These are phyloP conservation scores for Spathaspora arborariae DNA, from an alignment of 805 yeast species.

Conservation along the genomic window DNA sequence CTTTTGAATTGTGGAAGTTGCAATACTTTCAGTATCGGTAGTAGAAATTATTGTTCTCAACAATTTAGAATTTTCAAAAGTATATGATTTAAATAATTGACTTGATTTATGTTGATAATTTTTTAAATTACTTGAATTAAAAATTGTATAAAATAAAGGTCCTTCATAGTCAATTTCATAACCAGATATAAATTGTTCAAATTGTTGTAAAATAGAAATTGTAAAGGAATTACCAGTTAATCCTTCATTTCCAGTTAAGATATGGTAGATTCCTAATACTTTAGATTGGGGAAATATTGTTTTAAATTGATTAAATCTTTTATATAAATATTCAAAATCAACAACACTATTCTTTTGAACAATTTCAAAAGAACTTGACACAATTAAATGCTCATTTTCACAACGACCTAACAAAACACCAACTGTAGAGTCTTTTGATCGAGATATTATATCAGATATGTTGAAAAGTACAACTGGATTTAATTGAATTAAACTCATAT, in stretches of 20 bases:
- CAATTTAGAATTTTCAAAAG: conserved; percentile 1
- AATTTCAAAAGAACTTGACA: conserved; percentile 29
- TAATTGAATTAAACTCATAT: conserved; percentile 8
- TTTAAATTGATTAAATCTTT: conserved; percentile 23
- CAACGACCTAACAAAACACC: conserved; percentile 30
- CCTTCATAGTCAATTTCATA: background rate
- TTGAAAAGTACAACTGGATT: conserved; percentile 28
- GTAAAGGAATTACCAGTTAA: conserved; percentile 6
- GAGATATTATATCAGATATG: conserved; percentile 26
- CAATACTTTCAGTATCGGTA: conserved; percentile 29
- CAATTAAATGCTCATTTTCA: conserved; percentile 8
- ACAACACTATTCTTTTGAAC: conserved; percentile 11
- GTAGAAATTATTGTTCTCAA: conserved; percentile 17
- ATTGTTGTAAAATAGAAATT: conserved; percentile 8
- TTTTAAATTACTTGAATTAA: conserved; percentile 2
- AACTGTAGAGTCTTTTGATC: conserved; percentile 13
- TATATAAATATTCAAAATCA: conserved; percentile 22
- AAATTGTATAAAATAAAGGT: conserved; percentile 2
- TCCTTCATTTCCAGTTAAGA: conserved; percentile 3
- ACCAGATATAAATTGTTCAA: conserved; percentile 6
- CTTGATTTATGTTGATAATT: background rate
- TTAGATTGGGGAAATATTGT: conserved; percentile 24
- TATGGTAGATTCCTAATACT: conserved; percentile 30
- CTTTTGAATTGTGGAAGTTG: conserved; percentile 28
- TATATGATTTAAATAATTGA: conserved; percentile 1